These are phyloP conservation scores for Chytriomyces hyalinus DNA, from an alignment of 192 early-diverging fungal species.

Conservation along the genomic window DNA sequence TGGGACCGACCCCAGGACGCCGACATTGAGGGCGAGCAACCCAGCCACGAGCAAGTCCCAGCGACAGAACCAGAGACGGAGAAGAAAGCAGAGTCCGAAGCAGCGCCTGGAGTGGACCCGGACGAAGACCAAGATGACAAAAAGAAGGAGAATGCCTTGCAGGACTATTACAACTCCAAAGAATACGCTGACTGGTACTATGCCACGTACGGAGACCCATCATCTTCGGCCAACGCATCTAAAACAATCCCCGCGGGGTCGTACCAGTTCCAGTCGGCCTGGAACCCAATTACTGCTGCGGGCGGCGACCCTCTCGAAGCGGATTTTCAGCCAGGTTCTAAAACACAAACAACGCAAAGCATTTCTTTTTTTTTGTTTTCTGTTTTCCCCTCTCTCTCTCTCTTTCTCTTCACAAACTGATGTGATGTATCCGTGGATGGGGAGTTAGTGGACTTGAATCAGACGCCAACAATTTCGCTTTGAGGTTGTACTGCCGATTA, in stretches of 20 bases:
- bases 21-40: slow-evolving; percentile 9
- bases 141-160: slow-evolving; percentile 1
- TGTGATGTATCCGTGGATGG: neutral
- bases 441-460: neutral
- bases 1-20: slow-evolving; percentile 31
- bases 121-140: neutral
- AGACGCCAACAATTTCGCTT: neutral
- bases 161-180: slow-evolving; percentile 33
- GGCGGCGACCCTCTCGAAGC: neutral
- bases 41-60: neutral
- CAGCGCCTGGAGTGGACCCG: neutral
- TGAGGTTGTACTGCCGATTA: neutral
- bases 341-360: neutral
- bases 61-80: neutral
- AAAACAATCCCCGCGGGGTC: neutral
- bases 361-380: slow-evolving; percentile 1
- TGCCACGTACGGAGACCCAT: neutral
- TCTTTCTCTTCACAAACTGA: neutral
- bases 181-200: slow-evolving; percentile 36
- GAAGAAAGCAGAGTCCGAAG: neutral
- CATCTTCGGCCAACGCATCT: neutral
- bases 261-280: slow-evolving; percentile 6
- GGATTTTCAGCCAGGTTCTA: slow-evolving; percentile 14
- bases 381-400: neutral
- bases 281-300: slow-evolving; percentile 18